These are phyloP conservation scores for Fusarium burgessii DNA, from an alignment of 2,329 filamentous ascomycete genomes.

Conservation along the genomic window DNA sequence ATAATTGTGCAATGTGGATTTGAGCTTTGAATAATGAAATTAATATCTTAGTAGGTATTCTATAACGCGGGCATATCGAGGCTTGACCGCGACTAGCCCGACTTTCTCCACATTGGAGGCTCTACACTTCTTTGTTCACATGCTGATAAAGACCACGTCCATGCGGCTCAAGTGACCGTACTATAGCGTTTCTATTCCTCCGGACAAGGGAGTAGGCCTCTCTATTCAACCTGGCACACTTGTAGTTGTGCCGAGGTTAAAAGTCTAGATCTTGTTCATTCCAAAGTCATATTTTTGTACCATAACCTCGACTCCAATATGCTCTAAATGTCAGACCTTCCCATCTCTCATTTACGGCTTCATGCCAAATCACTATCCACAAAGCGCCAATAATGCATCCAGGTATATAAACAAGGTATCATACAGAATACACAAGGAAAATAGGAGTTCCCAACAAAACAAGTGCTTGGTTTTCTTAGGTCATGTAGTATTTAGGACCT, in stretches of 20 bases:
- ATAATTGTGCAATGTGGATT: background rate
- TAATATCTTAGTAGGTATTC: background rate
- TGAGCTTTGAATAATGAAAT: background rate
- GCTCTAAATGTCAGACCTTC: conserved; percentile 22
- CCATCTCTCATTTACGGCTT: conserved; percentile 21
- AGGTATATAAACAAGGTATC: conserved; percentile 46
- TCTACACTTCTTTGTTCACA: conserved; percentile 38
- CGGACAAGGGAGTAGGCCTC: background rate
- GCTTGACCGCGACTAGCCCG: background rate
- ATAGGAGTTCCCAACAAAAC: conserved; percentile 1
- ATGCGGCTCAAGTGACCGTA: conserved; percentile 27
- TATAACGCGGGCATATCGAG: conserved; percentile 5
- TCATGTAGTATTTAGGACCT: conserved; percentile 78
- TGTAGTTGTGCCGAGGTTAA: background rate
- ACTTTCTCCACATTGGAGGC: conserved; percentile 28
- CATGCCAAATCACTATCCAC: conserved; percentile 17
- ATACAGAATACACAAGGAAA: conserved; percentile 39
- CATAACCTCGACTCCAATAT: conserved; percentile 37
- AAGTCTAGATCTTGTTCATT: conserved; percentile 5
- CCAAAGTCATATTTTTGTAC: conserved; percentile 15
- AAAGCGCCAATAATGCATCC: conserved; percentile 40
- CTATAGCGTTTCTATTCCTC: background rate
- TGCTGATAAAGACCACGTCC: conserved; percentile 11
- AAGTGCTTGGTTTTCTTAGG: conserved; percentile 51
- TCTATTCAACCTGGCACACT: background rate